These are phyloP conservation scores for Helichrysum umbraculigerum DNA, from an alignment of 129 eudicot genomes.

Conservation along the genomic window DNA sequence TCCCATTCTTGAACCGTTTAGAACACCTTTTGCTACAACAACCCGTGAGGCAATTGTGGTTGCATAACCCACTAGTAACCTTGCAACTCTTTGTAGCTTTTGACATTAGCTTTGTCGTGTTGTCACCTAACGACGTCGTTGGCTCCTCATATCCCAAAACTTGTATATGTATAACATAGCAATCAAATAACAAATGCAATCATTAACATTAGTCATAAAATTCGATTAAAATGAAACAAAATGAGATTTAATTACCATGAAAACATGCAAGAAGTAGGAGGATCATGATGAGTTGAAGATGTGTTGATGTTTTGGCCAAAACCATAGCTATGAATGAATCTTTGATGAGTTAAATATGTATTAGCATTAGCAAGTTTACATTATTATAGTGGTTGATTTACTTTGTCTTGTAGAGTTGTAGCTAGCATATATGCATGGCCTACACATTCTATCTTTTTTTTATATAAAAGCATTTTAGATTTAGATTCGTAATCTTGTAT, in stretches of 20 bases:
- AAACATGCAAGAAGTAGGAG: conserved; percentile 7
- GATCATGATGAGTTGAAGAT: background rate
- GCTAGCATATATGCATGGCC: background rate
- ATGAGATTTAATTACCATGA: conserved; percentile 24
- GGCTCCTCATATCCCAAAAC: conserved; percentile 12
- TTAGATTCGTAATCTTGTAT: conserved; percentile 13
- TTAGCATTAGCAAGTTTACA: background rate
- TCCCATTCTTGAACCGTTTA: conserved; percentile 26
- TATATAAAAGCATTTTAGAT: background rate
- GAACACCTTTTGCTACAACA: conserved; percentile 31
- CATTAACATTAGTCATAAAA: background rate
- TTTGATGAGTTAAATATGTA: background rate
- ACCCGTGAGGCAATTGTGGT: conserved; percentile 22
- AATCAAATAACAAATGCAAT: background rate
- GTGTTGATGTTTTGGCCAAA: background rate
- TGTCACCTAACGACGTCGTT: background rate
- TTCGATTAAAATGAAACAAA: background rate
- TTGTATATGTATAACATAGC: conserved; percentile 10
- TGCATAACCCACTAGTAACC: conserved; percentile 18
- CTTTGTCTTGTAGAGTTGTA: background rate
- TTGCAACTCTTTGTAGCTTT: conserved; percentile 17
- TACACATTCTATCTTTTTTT: conserved; percentile 11
- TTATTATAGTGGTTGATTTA: background rate
- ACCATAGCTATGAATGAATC: background rate
- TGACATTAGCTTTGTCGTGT: background rate